These are phyloP conservation scores for maize (Zea mays) DNA, from an alignment of 176 grass and related monocot species.

Conservation along the genomic window Zm-B73-REFERENCE-NAM-5.0 NC_050100.1:93698001-93698500, in stretches of 20 bases:
- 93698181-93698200: neutral
- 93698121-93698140: slow-evolving; percentile 12
- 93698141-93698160: neutral
- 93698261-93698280: slow-evolving; percentile 29
- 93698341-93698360: slow-evolving; percentile 18
- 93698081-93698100: slow-evolving; percentile 84
- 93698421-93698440: slow-evolving; percentile 19
- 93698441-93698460: neutral
- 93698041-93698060: slow-evolving; percentile 79
- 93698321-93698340: neutral
- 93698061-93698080: slow-evolving; percentile 67
- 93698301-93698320: slow-evolving; percentile 30
- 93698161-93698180: neutral
- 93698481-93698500: slow-evolving; percentile 15
- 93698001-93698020: slow-evolving; percentile 65
- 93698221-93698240: neutral
- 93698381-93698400: slow-evolving; percentile 10
- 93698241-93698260: neutral
- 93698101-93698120: slow-evolving; percentile 27
- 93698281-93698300: slow-evolving; percentile 9
- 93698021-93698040: slow-evolving; percentile 79
- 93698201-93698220: neutral
- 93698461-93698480: slow-evolving; percentile 13
- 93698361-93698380: neutral
- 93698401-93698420: slow-evolving; percentile 19